Evolutionary conservation across 192 early-diverging fungal species (phyloP).

Genomic region (Coemansia javaensis): DNA sequence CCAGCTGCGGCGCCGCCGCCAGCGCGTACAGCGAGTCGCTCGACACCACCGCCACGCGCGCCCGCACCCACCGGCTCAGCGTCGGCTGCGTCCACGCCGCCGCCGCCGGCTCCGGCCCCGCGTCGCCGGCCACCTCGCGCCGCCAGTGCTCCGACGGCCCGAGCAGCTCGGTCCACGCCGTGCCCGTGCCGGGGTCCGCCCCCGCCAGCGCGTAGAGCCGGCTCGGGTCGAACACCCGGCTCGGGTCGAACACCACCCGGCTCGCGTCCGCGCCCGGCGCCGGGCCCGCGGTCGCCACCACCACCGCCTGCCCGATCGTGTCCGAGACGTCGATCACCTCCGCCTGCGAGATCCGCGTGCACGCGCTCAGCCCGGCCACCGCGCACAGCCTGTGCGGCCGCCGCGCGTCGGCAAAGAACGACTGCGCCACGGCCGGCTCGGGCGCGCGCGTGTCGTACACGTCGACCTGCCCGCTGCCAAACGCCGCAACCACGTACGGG

Average conservation of each 20-base stretch:
- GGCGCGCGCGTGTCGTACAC: slow-evolving; percentile 34
- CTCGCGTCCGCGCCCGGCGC: too few species aligned
- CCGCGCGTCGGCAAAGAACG: slow-evolving; percentile 11
- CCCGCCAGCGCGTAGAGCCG: not conserved
- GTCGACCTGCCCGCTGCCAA: slow-evolving; percentile 23
- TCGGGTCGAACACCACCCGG: too few species aligned
- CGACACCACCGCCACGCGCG: slow-evolving; percentile 4
- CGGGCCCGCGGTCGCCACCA: not conserved
- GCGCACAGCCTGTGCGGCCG: slow-evolving; percentile 15
- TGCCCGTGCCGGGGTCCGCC: not conserved
- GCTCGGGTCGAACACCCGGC: slow-evolving; percentile 1
- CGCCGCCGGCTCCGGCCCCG: slow-evolving; percentile 1
- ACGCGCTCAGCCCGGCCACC: slow-evolving; percentile 4
- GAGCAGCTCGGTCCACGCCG: slow-evolving; percentile 12
- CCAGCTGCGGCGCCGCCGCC: slow-evolving; percentile 20
- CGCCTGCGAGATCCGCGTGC: slow-evolving; percentile 10
- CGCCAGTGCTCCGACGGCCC: slow-evolving; percentile 4
- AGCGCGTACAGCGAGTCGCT: slow-evolving; percentile 21
- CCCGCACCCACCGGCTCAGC: slow-evolving; percentile 13
- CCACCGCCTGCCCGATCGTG: not conserved
- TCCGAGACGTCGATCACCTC: slow-evolving; percentile 19
- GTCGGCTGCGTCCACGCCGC: not conserved
- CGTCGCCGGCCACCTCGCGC: slow-evolving; percentile 14
- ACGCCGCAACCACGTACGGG: slow-evolving; percentile 29
- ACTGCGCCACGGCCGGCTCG: slow-evolving; percentile 30